These are phyloP conservation scores for Fusarium palustre DNA, from an alignment of 2,329 filamentous ascomycete genomes.

Conservation along the genomic window DNA sequence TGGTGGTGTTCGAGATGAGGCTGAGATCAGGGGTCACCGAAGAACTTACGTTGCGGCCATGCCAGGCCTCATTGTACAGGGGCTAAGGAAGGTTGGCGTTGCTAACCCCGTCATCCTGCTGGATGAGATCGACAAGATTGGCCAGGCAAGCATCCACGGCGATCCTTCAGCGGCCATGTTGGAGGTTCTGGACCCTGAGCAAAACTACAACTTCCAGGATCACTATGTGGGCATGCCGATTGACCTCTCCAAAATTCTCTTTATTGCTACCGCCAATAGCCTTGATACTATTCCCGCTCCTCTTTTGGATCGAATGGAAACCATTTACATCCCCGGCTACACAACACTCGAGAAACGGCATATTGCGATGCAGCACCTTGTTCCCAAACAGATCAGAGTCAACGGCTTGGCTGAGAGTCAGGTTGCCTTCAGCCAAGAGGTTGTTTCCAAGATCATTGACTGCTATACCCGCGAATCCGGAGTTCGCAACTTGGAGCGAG, in stretches of 20 bases:
- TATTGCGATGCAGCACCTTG: conserved; percentile 91
- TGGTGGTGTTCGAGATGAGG: conserved; percentile 94
- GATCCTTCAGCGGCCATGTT: conserved; percentile 98
- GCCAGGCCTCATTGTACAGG: conserved; percentile 94
- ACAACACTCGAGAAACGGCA: conserved; percentile 97
- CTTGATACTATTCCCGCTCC: conserved; percentile 96
- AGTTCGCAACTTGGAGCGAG: conserved; percentile 94
- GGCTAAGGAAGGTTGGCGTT: conserved; percentile 93
- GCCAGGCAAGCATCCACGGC: conserved; percentile 89
- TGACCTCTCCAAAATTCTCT: conserved; percentile 94
- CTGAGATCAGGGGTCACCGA: conserved; percentile 94
- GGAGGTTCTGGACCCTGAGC: conserved; percentile 95
- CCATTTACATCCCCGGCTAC: conserved; percentile 91
- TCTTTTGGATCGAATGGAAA: conserved; percentile 96
- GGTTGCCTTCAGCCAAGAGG: conserved; percentile 81
- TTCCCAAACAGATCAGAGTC: conserved; percentile 92
- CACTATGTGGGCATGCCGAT: conserved; percentile 97
- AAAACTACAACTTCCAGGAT: conserved; percentile 94
- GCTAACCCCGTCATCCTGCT: conserved; percentile 95
- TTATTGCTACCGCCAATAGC: conserved; percentile 96
- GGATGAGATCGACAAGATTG: conserved; percentile 98
- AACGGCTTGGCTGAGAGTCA: conserved; percentile 86
- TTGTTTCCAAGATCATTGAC: conserved; percentile 95
- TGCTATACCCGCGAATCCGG: conserved; percentile 96
- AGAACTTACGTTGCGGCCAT: conserved; percentile 99